phyloP scores from a whole-genome alignment of 352 stramenopile genomes.

The Globisporangium radiosum region DNA sequence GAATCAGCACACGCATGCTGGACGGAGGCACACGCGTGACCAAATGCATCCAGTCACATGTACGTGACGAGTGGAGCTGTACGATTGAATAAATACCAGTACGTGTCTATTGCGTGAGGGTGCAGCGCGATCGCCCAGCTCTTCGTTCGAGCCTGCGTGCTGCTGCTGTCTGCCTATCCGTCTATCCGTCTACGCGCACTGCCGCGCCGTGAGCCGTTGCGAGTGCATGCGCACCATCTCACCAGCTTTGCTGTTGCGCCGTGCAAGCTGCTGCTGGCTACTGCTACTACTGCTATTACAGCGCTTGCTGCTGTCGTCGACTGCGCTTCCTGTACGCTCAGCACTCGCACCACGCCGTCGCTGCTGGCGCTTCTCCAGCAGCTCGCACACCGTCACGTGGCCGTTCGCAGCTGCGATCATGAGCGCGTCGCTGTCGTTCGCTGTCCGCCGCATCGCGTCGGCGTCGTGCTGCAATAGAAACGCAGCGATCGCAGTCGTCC shows the following conservation, averaged over 20 bases:
- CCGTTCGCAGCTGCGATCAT: constrained; percentile 70
- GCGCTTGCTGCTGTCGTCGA: constrained; percentile 4
- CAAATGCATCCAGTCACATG: too few relatives aligned
- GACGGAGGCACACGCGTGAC: too few relatives aligned
- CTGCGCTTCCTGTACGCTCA: constrained; percentile 7
- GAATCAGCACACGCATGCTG: too few relatives aligned
- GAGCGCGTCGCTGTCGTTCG: constrained; percentile 70
- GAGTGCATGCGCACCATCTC: constrained; percentile 37
- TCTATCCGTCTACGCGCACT: constrained; percentile 8
- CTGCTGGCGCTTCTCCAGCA: constrained; percentile 27
- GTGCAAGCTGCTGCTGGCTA: constrained; percentile 16
- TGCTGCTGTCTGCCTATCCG: not conserved
- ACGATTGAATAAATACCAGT: too few relatives aligned
- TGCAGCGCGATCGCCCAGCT: not conserved
- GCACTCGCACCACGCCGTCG: constrained; percentile 14
- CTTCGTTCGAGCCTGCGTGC: constrained; percentile 11
- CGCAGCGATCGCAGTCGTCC: constrained; percentile 48
- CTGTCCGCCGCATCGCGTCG: constrained; percentile 59
- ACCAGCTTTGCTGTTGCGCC: constrained; percentile 25
- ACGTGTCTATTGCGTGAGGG: not conserved
- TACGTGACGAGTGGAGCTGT: too few relatives aligned
- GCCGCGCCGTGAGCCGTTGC: constrained; percentile 20
- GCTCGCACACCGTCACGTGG: constrained; percentile 52
- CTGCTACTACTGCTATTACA: too few relatives aligned
- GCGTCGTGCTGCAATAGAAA: constrained; percentile 60